phyloP scores from a whole-genome alignment of 768 basidiomycete species.

The Rhodocollybia butyracea region DNA sequence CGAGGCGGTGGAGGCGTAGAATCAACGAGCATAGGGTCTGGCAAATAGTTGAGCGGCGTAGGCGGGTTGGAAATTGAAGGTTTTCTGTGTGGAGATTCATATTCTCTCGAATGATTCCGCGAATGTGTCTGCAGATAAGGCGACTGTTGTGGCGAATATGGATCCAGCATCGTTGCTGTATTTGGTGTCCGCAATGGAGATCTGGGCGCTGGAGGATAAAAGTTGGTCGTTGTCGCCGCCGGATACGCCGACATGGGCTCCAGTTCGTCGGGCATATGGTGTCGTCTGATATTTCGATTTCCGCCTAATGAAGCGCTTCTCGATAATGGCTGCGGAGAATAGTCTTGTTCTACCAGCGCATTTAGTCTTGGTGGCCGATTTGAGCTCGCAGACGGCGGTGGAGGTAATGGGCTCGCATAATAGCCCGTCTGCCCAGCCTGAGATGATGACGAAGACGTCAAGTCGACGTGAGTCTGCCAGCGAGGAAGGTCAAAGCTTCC shows the following conservation, averaged over 20 bases:
- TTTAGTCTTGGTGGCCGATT: conserved; percentile 37
- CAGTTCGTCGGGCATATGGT: conserved; percentile 68
- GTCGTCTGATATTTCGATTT: conserved; percentile 53
- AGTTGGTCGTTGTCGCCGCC: conserved; percentile 48
- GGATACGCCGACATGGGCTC: conserved; percentile 35
- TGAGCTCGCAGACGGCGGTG: conserved; percentile 29
- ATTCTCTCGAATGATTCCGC: conserved; percentile 44
- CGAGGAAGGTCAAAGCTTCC: conserved; percentile 72
- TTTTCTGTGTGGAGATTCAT: conserved; percentile 49
- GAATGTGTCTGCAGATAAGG: conserved; percentile 49
- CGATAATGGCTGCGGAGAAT: conserved; percentile 38
- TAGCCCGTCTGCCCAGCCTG: conserved; percentile 54
- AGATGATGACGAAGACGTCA: conserved; percentile 41
- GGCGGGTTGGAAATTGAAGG: conserved; percentile 65
- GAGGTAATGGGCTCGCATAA: conserved; percentile 53
- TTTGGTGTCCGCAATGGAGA: conserved; percentile 62
- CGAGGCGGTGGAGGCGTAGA: conserved; percentile 43
- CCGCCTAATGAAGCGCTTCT: conserved; percentile 65
- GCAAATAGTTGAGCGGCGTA: conserved; percentile 62
- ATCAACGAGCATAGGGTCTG: conserved; percentile 69
- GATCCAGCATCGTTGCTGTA: conserved; percentile 53
- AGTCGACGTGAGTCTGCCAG: conserved; percentile 66
- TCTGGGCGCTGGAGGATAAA: conserved; percentile 53
- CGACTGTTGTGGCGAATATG: conserved; percentile 70
- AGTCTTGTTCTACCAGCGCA: conserved; percentile 66